Evolutionary conservation across 495 filamentous ascomycete genomes (phyloP).

Genomic region (Tuber magnatum): DNA sequence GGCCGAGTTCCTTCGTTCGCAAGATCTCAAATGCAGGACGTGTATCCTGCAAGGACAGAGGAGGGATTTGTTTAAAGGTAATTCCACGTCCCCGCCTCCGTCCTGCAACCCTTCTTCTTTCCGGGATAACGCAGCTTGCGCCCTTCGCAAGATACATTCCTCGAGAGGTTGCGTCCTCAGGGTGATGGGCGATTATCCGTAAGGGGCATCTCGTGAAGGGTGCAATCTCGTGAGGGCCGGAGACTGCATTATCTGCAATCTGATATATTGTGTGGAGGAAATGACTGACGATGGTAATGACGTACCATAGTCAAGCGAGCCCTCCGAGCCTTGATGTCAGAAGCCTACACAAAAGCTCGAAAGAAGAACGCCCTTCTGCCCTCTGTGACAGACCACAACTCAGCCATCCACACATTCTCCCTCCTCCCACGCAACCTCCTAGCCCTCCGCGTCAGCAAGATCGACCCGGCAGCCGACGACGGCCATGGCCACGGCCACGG

Average conservation of each 20-base stretch:
- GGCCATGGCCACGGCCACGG: conserved; percentile 57
- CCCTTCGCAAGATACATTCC: conserved; percentile 40
- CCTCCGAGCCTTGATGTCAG: conserved; percentile 82
- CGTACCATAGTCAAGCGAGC: conserved; percentile 77
- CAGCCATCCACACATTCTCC: conserved; percentile 88
- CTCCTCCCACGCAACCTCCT: conserved; percentile 92
- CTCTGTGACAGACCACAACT: conserved; percentile 73
- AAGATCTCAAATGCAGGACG: conserved; percentile 82
- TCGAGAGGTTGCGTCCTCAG: conserved; percentile 15
- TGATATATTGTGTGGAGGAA: neutral
- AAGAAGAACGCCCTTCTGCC: conserved; percentile 86
- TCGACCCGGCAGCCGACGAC: conserved; percentile 54
- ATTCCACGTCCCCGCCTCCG: neutral
- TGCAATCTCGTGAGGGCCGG: neutral
- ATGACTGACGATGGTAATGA: neutral
- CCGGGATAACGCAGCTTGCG: conserved; percentile 24
- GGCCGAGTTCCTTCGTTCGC: conserved; percentile 76
- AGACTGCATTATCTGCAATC: neutral
- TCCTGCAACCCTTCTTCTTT: neutral
- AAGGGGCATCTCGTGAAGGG: neutral
- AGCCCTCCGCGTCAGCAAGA: conserved; percentile 79
- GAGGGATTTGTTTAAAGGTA: conserved; percentile 97
- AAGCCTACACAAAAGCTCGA: conserved; percentile 76
- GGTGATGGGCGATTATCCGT: neutral
- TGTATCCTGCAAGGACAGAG: conserved; percentile 92